phyloP scores from a whole-genome alignment of 345 rosid species.

The Camelina hispida region DNA sequence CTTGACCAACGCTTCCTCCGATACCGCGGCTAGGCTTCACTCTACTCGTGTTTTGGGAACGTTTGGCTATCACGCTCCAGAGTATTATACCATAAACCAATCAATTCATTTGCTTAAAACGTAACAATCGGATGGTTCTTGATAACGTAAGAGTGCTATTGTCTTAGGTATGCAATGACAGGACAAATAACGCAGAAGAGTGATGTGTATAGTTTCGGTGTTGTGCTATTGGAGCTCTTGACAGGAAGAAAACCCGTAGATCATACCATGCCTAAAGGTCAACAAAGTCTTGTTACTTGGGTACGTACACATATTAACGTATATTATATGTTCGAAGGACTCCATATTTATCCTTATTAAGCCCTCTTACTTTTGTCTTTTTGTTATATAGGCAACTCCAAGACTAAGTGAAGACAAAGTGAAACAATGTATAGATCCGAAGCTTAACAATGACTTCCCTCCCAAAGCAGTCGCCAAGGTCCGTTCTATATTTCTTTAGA shows the following conservation, averaged over 20 bases:
- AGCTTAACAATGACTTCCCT: slow-evolving; percentile 86
- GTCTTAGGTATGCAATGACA: slow-evolving; percentile 96
- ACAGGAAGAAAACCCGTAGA: slow-evolving; percentile 99
- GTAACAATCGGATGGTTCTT: background rate
- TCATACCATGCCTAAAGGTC: slow-evolving; percentile 99
- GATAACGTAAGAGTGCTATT: background rate
- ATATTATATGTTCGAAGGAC: background rate
- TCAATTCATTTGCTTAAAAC: background rate
- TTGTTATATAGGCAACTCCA: slow-evolving; percentile 83
- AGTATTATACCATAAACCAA: slow-evolving; percentile 48
- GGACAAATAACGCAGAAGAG: slow-evolving; percentile 98
- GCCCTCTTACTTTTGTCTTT: background rate
- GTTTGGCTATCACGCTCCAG: slow-evolving; percentile 99
- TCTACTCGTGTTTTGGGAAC: slow-evolving; percentile 98
- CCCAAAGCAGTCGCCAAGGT: slow-evolving; percentile 99
- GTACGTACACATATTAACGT: slow-evolving; percentile 47
- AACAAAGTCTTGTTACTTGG: slow-evolving; percentile 99
- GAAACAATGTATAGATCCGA: slow-evolving; percentile 97
- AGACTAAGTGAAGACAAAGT: slow-evolving; percentile 98
- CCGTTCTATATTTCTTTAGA: slow-evolving; percentile 9
- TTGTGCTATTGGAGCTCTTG: slow-evolving; percentile 91
- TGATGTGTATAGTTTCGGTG: slow-evolving; percentile 98
- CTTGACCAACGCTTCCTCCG: slow-evolving; percentile 85
- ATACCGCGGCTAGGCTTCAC: slow-evolving; percentile 89
- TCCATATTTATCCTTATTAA: background rate